phyloP scores from a whole-genome alignment of 371 early-diverging fungal genomes.

The Furculomyces boomerangus region DNA sequence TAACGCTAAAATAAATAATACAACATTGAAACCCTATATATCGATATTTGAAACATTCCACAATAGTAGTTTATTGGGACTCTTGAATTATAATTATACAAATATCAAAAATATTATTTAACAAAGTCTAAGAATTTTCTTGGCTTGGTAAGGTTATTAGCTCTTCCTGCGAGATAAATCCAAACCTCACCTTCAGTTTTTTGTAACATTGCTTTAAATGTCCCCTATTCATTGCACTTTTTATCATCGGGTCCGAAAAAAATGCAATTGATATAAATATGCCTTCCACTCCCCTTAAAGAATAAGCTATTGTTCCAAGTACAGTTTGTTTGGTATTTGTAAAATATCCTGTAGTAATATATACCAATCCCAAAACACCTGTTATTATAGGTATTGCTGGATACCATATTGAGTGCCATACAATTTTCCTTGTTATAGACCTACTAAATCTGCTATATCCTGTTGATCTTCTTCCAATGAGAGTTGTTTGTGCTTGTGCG shows the following conservation, averaged over 20 bases:
- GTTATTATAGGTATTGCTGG: neutral
- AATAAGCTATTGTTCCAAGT: neutral
- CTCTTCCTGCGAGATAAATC: too few relatives aligned
- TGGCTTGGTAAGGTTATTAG: too few relatives aligned
- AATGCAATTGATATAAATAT: neutral
- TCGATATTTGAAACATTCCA: too few relatives aligned
- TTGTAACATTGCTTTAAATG: too few relatives aligned
- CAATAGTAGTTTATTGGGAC: too few relatives aligned
- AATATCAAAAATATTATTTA: too few relatives aligned
- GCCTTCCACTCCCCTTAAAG: neutral
- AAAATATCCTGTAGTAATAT: neutral
- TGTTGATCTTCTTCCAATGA: neutral
- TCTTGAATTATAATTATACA: too few relatives aligned
- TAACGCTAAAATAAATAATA: too few relatives aligned
- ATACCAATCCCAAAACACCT: neutral
- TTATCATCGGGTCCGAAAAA: neutral
- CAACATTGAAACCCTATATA: too few relatives aligned
- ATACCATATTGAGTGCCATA: neutral
- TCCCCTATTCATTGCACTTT: too few relatives aligned
- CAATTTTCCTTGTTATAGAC: neutral
- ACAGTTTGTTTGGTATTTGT: neutral
- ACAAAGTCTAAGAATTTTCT: too few relatives aligned
- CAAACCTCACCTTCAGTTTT: too few relatives aligned
- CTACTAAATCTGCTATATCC: neutral
- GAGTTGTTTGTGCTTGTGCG: neutral